A percentile compares a stretch with the other conserved stretches of the same genome.
Conservation (phyloP, 75 land plant genomes). For the Pinus albicaulis region DNA sequence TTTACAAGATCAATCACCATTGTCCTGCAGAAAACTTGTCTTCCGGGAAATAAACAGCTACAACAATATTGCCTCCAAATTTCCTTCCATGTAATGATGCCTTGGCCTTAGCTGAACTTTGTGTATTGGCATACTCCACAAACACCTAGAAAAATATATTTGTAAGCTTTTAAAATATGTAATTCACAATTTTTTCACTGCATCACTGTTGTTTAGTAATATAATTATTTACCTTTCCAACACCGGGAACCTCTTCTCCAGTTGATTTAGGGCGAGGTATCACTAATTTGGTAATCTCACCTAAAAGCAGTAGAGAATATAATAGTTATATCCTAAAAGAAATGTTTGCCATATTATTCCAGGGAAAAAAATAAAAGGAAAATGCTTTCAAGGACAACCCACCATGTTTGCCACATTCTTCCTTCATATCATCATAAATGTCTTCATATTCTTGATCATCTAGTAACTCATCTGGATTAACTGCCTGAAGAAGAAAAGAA, state of each 20-base stretch:
- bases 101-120: constrained; percentile 66
- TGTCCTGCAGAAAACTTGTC: constrained; percentile 75
- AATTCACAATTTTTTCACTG: no score
- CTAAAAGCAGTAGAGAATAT: no score
- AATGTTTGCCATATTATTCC: no score
- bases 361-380: no score
- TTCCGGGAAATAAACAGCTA: constrained; percentile 82
- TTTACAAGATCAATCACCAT: no score
- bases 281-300: constrained; percentile 40
- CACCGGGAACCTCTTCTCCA: constrained; percentile 44
- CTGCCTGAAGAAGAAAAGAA: constrained; percentile 29
- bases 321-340: no score
- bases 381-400: background rate
- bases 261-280: constrained; percentile 70
- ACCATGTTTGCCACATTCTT: constrained; percentile 86
- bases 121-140: constrained; percentile 73
- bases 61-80: constrained; percentile 80
- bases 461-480: constrained; percentile 50
- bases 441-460: constrained; percentile 76
- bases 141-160: constrained; percentile 52
- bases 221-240: constrained; percentile 28
- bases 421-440: constrained; percentile 79
- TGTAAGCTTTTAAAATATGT: no score
- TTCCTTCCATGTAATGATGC: constrained; percentile 70
- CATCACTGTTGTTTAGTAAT: no score